Evolutionary conservation across 371 early-diverging fungal species (phyloP), one percentile per base, ranked within the genome.

Genomic region (Syncephalastrum sp.): DNA sequence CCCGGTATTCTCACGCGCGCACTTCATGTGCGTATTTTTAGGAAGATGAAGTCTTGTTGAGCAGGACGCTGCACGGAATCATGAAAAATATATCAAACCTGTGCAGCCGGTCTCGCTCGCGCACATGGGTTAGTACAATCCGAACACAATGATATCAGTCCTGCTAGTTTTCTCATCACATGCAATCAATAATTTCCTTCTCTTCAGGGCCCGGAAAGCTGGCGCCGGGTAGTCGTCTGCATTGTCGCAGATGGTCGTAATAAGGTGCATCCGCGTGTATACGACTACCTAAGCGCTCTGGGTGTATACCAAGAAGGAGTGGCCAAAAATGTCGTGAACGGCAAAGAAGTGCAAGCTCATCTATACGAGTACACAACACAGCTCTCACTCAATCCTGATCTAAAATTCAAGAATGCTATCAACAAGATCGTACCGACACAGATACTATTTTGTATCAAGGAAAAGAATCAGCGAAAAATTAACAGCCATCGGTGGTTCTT

Each of bases 401-500:
- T 82, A 57, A 78, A 88, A 45, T 80, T 89, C 64, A 74, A 79
- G 50, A 86, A 88, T 12, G 84, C 84, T 25, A 75, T 85, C 50
- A 77, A 87, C 54, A 86, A 80, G n/a, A 83, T 87, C 68, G 89
- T 92, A 4, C 97, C 97, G 2, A 82, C 90, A 27, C 97, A 96
- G 75, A 84, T 95, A 41, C 57, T 96, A 33, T 95, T 96, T 66
- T 92, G 92, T 57, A 74, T 96, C 41, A 96, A 96, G 72, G 93
- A 93, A 72, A 89, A 90, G 70, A 92, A 90, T 62, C 83, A 82
- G 53, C 87, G 90, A 54, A 90, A 94, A 77, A 91, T 96, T 79
- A 96, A 96, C 72, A 93, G 94, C 6, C 97, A 96, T 65, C 87
- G 94, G n/a, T 96, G 97, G 97, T 94, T 95, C 80, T 95, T 96